Conservation (phyloP, 371 early-diverging fungal genomes). For the Mortierella sp. region DNA sequence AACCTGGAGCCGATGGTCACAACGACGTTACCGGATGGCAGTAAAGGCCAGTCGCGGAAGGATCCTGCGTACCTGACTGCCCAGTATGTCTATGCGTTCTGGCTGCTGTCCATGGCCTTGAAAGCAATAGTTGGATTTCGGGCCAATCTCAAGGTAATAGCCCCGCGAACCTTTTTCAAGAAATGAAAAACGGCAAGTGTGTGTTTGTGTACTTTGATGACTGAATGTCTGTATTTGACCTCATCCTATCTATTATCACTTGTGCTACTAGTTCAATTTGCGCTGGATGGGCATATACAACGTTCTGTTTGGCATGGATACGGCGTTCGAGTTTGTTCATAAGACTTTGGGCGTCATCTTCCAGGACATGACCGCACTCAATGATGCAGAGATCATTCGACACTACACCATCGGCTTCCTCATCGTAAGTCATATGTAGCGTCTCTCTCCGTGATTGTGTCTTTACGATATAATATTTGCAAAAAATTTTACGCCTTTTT, state of each 20-base stretch:
- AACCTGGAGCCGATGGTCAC: slow-evolving; percentile 11
- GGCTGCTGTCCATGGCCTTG: slow-evolving; percentile 41
- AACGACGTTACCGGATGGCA: slow-evolving; percentile 2
- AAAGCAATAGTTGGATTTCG: slow-evolving; percentile 48
- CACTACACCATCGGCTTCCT: slow-evolving; percentile 31
- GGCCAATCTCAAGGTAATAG: slow-evolving; percentile 49
- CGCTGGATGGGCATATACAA: slow-evolving; percentile 55
- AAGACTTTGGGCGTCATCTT: slow-evolving; percentile 41
- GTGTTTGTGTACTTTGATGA: no score
- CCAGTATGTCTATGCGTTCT: slow-evolving; percentile 42
- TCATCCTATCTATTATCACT: not conserved
- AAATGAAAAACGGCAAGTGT: no score
- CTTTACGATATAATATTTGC: not conserved
- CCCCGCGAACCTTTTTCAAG: no score
- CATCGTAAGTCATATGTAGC: slow-evolving; percentile 28
- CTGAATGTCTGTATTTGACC: not conserved
- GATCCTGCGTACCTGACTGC: slow-evolving; percentile 41
- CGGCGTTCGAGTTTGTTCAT: slow-evolving; percentile 41
- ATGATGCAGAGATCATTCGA: slow-evolving; percentile 27
- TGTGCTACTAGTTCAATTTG: slow-evolving; percentile 23
- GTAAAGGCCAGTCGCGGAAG: slow-evolving; percentile 2
- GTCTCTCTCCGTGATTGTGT: not conserved
- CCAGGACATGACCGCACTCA: slow-evolving; percentile 24
- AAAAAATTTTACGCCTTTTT: not conserved
- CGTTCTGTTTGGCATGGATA: slow-evolving; percentile 41